A percentile compares a stretch with the other conserved stretches of the same genome.
phyloP scores from a whole-genome alignment of 2,329 filamentous ascomycete genomes.

The Ophiostoma montium region DNA sequence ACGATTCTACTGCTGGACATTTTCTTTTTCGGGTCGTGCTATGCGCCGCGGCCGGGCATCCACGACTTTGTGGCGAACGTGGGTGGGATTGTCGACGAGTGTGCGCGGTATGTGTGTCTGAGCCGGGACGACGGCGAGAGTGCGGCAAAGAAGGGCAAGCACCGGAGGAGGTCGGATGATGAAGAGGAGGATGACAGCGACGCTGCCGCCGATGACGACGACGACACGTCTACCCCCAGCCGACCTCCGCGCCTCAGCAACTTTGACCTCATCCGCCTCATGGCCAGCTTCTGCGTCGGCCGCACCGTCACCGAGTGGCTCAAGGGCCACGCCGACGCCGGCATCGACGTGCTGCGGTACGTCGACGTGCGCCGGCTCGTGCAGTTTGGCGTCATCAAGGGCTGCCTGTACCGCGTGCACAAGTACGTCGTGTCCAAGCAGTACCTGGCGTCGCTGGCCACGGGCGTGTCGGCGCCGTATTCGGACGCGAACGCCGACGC shows the following conservation, averaged over 20 bases:
- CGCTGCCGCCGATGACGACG: neutral
- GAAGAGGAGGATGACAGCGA: neutral
- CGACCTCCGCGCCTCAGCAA: slow-evolving; percentile 30
- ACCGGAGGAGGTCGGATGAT: no score
- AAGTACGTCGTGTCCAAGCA: slow-evolving; percentile 68
- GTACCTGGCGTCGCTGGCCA: slow-evolving; percentile 41
- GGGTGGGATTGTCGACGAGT: slow-evolving; percentile 69
- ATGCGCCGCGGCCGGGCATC: slow-evolving; percentile 67
- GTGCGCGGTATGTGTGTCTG: slow-evolving; percentile 62
- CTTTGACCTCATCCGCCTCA: slow-evolving; percentile 64
- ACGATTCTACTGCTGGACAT: slow-evolving; percentile 83
- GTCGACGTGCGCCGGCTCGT: slow-evolving; percentile 85
- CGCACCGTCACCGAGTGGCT: slow-evolving; percentile 82
- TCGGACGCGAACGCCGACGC: neutral
- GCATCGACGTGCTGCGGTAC: slow-evolving; percentile 51
- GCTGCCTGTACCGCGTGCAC: slow-evolving; percentile 82
- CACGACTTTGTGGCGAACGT: slow-evolving; percentile 64
- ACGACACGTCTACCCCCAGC: neutral
- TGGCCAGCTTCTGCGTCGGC: slow-evolving; percentile 71
- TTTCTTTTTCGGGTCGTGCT: slow-evolving; percentile 87
- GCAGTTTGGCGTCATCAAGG: slow-evolving; percentile 93
- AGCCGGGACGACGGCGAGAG: neutral
- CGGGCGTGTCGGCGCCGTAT: slow-evolving; percentile 30
- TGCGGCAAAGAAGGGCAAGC: neutral
- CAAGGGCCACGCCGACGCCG: slow-evolving; percentile 52